Evolutionary conservation across 208 protist species (phyloP).

Genomic region (Leishmania tarentolae): DNA sequence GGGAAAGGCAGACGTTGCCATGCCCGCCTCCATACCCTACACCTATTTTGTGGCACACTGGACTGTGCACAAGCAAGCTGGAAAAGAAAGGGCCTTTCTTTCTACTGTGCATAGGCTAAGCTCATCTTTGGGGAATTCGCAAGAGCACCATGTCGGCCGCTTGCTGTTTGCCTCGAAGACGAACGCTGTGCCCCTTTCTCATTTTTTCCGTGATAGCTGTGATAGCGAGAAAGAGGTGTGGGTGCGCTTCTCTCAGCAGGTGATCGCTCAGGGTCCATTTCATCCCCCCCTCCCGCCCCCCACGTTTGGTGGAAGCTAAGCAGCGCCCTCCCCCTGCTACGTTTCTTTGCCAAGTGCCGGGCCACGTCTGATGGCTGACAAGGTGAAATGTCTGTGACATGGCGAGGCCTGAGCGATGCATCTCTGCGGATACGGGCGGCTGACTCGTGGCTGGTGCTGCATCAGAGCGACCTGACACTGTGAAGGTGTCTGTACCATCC

Average conservation of each 20-base stretch:
- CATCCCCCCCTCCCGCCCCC: no score
- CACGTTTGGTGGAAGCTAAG: no score
- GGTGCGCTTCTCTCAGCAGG: no score
- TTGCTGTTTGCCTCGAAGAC: background rate
- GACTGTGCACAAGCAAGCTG: no score
- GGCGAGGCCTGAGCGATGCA: background rate
- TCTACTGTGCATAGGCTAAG: background rate
- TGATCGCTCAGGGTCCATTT: no score
- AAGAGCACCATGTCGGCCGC: no score
- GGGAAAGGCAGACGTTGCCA: no score
- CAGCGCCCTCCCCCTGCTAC: no score
- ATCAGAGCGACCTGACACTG: background rate
- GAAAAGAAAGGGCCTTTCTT: background rate
- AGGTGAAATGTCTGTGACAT: background rate
- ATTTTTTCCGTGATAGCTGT: background rate
- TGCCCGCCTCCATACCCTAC: background rate
- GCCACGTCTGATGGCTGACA: background rate
- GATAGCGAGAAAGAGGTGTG: background rate
- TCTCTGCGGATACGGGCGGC: background rate
- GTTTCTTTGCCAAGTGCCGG: background rate
- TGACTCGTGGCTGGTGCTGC: background rate
- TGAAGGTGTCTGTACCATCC: background rate
- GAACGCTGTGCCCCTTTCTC: background rate
- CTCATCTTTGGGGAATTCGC: background rate
- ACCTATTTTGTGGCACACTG: background rate